phyloP scores from a whole-genome alignment of 352 stramenopile species.

The Pythium apleroticum region DNA sequence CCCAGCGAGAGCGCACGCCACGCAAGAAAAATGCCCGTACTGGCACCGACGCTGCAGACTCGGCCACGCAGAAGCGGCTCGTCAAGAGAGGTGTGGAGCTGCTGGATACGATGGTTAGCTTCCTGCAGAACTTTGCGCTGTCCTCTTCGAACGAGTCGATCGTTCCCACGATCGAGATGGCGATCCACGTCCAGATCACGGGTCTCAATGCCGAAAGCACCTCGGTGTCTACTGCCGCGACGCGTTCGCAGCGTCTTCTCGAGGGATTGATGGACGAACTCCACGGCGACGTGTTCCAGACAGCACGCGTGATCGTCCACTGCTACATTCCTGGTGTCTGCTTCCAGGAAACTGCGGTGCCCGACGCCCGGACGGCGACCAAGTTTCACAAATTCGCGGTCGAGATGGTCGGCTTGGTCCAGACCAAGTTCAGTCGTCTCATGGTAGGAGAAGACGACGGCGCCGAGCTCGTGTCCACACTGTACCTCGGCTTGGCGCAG shows the following conservation, averaged over 20 bases:
- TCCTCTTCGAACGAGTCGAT: constrained; percentile 72
- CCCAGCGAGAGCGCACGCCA: constrained; percentile 18
- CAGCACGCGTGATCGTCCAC: constrained; percentile 61
- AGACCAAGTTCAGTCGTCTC: constrained; percentile 23
- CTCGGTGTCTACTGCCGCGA: constrained; percentile 36
- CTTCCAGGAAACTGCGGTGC: constrained; percentile 62
- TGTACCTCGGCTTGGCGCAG: constrained; percentile 56
- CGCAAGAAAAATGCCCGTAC: constrained; percentile 17
- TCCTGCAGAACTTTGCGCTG: constrained; percentile 62
- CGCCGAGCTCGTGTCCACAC: constrained; percentile 23
- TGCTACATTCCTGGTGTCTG: constrained; percentile 69
- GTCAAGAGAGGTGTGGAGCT: constrained; percentile 55
- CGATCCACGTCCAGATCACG: constrained; percentile 60
- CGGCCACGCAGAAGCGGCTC: constrained; percentile 34
- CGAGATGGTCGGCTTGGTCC: constrained; percentile 45
- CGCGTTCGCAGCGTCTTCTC: constrained; percentile 47
- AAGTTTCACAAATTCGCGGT: constrained; percentile 72
- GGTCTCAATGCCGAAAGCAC: constrained; percentile 35
- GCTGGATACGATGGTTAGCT: constrained; percentile 55
- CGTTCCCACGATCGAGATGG: constrained; percentile 67
- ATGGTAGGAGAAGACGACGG: constrained; percentile 30
- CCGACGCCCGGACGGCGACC: constrained; percentile 48
- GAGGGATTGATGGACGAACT: constrained; percentile 43
- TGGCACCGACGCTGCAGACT: constrained; percentile 13
- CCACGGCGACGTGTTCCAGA: constrained; percentile 55